Conservation (phyloP, 495 filamentous ascomycete genomes). For the Pyrenopolyporus hunteri region DNA sequence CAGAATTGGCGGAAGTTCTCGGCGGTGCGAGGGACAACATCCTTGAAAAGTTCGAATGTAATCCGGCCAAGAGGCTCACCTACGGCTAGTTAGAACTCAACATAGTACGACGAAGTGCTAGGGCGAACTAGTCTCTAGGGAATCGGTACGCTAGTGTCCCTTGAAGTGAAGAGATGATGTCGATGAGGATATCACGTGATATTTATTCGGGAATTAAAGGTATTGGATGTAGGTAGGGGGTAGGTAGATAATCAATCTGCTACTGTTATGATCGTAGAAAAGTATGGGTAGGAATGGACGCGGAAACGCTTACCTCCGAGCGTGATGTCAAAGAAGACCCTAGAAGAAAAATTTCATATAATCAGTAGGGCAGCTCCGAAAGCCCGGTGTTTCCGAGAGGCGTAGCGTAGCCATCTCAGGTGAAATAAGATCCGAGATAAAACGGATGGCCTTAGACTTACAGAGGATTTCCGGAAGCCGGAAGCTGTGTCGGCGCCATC, state of each 20-base stretch:
- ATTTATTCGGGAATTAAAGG: neutral
- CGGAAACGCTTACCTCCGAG: constrained; percentile 72
- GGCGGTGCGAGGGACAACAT: constrained; percentile 83
- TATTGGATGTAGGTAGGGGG: neutral
- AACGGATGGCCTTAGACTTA: constrained; percentile 43
- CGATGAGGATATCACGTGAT: constrained; percentile 23
- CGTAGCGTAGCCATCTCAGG: constrained; percentile 19
- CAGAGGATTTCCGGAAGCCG: constrained; percentile 61
- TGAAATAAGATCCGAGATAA: neutral
- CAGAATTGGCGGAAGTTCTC: constrained; percentile 99
- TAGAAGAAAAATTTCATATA: constrained; percentile 31
- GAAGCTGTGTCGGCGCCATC: constrained; percentile 61
- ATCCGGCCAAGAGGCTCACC: constrained; percentile 91
- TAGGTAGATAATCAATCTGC: neutral
- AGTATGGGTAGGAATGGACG: neutral
- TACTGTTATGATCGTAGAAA: neutral
- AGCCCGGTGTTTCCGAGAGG: constrained; percentile 1
- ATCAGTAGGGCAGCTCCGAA: constrained; percentile 18
- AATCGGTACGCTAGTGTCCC: too few species aligned
- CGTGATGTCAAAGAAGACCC: constrained; percentile 92
- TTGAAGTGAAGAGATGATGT: neutral
- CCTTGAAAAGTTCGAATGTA: constrained; percentile 90
- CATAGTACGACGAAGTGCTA: neutral
- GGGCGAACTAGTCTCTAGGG: too few species aligned
- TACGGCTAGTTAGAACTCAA: constrained; percentile 41